Base-by-base conservation (phyloP, 1,284 basidiomycete genomes). In the Trichosporon faecale region DNA sequence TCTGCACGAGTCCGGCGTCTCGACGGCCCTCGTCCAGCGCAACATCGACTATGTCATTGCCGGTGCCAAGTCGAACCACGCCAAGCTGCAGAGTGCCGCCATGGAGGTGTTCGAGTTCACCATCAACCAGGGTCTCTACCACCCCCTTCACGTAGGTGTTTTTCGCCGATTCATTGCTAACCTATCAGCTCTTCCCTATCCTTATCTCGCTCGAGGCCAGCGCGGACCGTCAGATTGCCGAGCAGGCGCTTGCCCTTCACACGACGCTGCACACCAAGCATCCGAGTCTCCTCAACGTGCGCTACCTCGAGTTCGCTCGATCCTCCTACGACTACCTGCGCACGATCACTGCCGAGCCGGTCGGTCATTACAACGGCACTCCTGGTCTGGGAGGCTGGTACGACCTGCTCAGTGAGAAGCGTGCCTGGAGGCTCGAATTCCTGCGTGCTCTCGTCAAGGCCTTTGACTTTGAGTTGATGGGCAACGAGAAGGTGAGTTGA, bases 1-100 rank as follows among this genome's bases (percentile, higher is more conserved):
- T 0, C 95, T 98, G 80, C 94, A 94, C 0, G 96, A 99, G 77
- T 97, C 96, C 21, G 94, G 91, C 57, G 93, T 98, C 66, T 93
- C 92, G 80, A 95, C 95, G 0, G 92, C 93, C 2, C 88, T 99
- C 44, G 91, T 98, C 1, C 97, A 99, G 78, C 90, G 94, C 35
- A 98, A 98, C 77, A 86, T 98, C 55, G 85, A 87, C 33, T 89
- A 90, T 31, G 93, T 99, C 68, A 85, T 98, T 40, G 87, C 91
- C 1, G 91, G 93, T 0, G 91, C 93, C 0, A 82, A 94, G 31
- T 92, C 92, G 1, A 86, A 87, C 67, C 87, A 91, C 73, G 75
- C 85, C 0, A 87, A 88, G 57, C 89, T 93, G 61, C 95, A 98
- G 80, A 86, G 88, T 6, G 87, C 92, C 5, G 95, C 95, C 3